phyloP scores from a whole-genome alignment of 495 filamentous ascomycete species.

The Penicillium simplicissimum region DNA sequence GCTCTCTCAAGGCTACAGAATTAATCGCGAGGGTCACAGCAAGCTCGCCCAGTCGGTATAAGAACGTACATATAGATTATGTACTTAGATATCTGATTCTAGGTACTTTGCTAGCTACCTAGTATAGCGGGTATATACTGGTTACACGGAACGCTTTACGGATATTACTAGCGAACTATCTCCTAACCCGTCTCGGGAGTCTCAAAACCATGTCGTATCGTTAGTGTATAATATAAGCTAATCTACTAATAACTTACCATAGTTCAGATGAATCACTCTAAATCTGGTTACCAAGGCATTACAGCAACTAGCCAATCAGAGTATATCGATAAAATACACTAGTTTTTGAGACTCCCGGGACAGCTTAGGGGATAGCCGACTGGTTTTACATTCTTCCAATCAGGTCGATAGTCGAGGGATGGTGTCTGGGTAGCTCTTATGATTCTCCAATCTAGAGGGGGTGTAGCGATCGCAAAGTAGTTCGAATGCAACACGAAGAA shows the following conservation, averaged over 20 bases:
- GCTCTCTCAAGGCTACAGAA: slow-evolving; percentile 1
- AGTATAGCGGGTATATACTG: slow-evolving; percentile 7
- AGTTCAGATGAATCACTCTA: too few relatives aligned
- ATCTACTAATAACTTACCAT: too few relatives aligned
- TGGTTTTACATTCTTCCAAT: not conserved
- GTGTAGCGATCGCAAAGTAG: not conserved
- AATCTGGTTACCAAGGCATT: too few relatives aligned
- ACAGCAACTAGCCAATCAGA: too few relatives aligned
- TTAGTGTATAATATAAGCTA: too few relatives aligned
- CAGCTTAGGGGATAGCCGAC: not conserved
- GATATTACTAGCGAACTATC: slow-evolving; percentile 2
- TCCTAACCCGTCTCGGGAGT: too few relatives aligned
- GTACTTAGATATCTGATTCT: slow-evolving; percentile 6
- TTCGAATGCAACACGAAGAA: not conserved
- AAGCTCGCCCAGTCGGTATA: slow-evolving; percentile 4
- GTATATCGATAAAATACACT: too few relatives aligned
- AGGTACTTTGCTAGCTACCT: not conserved
- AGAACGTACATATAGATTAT: not conserved
- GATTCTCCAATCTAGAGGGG: not conserved
- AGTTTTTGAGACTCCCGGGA: too few relatives aligned
- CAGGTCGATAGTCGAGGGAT: not conserved
- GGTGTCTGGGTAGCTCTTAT: not conserved
- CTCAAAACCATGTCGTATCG: too few relatives aligned
- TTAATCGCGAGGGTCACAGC: slow-evolving; percentile 7
- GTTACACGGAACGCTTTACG: slow-evolving; percentile 4